Conservation (phyloP, 208 protist species). For the Leishmania major region DNA sequence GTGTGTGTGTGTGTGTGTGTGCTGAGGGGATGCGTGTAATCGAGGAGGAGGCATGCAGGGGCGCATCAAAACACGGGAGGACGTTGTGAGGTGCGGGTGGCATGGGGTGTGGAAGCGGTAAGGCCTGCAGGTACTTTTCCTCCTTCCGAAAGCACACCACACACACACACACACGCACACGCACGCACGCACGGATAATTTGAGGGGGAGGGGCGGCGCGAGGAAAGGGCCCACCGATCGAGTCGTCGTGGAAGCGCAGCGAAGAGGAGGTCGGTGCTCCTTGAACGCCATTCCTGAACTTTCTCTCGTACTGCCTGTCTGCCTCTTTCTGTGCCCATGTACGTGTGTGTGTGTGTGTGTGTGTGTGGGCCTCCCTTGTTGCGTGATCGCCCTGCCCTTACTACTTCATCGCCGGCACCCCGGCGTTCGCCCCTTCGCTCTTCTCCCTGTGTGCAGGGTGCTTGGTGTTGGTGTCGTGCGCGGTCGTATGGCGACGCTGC, state of each 20-base stretch:
- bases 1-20: not conserved
- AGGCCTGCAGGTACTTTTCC: not conserved
- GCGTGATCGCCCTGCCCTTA: not conserved
- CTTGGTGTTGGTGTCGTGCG: not conserved
- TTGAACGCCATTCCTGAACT: not conserved
- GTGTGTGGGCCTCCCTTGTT: not conserved
- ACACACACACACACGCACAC: not conserved
- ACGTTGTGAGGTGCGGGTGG: not conserved
- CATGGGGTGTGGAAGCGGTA: not conserved
- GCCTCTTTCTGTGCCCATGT: not conserved
- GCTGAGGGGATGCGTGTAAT: not conserved
- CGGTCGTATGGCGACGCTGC: not conserved
- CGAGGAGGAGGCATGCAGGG: not conserved
- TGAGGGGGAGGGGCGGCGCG: not conserved
- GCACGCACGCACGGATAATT: not conserved
- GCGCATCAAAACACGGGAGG: not conserved
- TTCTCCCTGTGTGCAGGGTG: not conserved
- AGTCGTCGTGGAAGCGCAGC: not conserved
- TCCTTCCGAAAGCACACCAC: not conserved
- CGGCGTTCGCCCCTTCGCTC: not conserved
- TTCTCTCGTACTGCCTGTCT: not conserved
- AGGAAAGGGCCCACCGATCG: not conserved
- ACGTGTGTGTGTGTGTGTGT: not conserved
- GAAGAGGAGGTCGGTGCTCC: not conserved
- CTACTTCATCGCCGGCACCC: not conserved